Evolutionary conservation across 148 eudicot species (phyloP), one percentile per base, ranked within the genome.

Genomic region (Heliosperma pusillum): DNA sequence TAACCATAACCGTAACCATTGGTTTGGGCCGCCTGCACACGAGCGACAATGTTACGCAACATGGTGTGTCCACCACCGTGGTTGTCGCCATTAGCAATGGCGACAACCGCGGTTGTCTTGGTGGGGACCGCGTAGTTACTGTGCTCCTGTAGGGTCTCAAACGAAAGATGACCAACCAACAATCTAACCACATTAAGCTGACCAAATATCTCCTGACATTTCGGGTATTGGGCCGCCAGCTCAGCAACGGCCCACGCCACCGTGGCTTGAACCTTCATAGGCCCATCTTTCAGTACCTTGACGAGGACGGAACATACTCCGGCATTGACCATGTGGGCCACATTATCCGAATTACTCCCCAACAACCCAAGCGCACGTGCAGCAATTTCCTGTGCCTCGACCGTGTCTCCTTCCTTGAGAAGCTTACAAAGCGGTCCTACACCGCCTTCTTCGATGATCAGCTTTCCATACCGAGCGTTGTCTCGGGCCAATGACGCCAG

Each of bases 231-330:
- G 5, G 79, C 82, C 0, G 79, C 92, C 50, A 92, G 81, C 78
- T 90, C 96, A 1, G 97, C 85, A 2, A 95, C 96, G 6, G 98
- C 92, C 98, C 96, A 95, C 1, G 98, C 93, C n/a, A 88, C 97
- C 79, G 84, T 86, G 0, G 92, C 89, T 57, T 95, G 98, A 2
- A 89, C 98, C 73, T 83, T 95, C 98, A 95, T 90, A 0, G 92
- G 93, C 12, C 96, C 98, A 12, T 95, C 97, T 70, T 92, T 95
- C 2, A 95, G 85, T 36, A 92, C 81, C 77, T 95, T 95, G 0
- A 83, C 90, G 42, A 95, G 89, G 17, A 90, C 98, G 0, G 80
- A 78, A 66, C 97, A 92, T 0, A 90, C 96, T 2, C 98, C 98
- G 0, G 90, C 81, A 24, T 74, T 82, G 5, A 92, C 74, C 98